Percentiles rank a stretch among this genome's conserved stretches.
phyloP scores from a whole-genome alignment of 2,329 filamentous ascomycete genomes.

The Alternaria postmessia region DNA sequence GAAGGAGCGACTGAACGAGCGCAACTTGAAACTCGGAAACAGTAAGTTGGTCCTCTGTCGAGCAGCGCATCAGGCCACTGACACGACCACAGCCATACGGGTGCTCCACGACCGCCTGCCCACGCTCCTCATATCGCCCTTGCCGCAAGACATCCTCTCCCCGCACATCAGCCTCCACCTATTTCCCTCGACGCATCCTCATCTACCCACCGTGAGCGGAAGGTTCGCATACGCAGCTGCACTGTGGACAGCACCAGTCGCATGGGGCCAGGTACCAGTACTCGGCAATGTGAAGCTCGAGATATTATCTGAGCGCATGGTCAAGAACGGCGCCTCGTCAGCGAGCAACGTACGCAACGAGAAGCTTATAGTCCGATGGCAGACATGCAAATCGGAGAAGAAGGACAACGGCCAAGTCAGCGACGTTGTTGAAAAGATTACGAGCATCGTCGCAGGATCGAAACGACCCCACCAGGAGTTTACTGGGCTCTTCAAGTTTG shows the following conservation, averaged over 20 bases:
- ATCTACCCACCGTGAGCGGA: conserved; percentile 91
- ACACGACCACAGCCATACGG: conserved; percentile 59
- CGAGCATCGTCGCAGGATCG: conserved; percentile 63
- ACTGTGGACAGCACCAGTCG: conserved; percentile 93
- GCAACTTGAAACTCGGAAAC: conserved; percentile 68
- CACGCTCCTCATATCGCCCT: conserved; percentile 66
- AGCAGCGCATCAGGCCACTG: conserved; percentile 5
- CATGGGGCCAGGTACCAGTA: conserved; percentile 92
- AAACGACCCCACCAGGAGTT: conserved; percentile 69
- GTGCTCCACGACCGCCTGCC: conserved; percentile 69
- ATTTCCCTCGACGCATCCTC: conserved; percentile 79
- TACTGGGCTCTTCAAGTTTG: conserved; percentile 91
- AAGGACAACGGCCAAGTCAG: conserved; percentile 54
- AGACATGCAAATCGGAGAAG: conserved; percentile 66
- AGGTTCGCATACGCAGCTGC: conserved; percentile 91
- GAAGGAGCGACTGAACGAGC: conserved; percentile 64
- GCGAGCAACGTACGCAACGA: conserved; percentile 64
- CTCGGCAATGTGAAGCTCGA: conserved; percentile 88
- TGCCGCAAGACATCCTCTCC: conserved; percentile 69
- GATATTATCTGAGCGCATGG: conserved; percentile 90
- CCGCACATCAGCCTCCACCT: conserved; percentile 69
- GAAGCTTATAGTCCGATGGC: conserved; percentile 91
- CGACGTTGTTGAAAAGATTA: conserved; percentile 64
- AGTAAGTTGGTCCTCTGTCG: conserved; percentile 54
- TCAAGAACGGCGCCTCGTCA: conserved; percentile 60